Base-by-base conservation (phyloP, 768 basidiomycete species). In the Mrakia hoshinonis region DNA sequence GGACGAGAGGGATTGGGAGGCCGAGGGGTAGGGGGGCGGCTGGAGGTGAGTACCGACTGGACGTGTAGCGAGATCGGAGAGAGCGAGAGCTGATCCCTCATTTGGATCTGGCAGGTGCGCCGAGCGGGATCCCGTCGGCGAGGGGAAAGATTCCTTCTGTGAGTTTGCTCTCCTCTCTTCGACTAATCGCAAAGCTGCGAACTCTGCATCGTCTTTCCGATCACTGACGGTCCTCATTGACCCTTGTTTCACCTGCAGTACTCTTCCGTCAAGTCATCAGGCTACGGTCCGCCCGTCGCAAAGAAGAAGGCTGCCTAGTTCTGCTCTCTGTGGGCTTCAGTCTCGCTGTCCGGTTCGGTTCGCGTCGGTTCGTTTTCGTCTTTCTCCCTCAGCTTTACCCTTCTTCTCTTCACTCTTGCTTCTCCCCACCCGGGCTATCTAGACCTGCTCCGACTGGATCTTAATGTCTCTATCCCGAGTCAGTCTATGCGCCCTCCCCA, bases 181-280 rank as follows among this genome's bases (percentile, higher is more conserved):
- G 4, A n/a, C n/a, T n/a, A n/a, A n/a, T n/a, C n/a, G n/a, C n/a
- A n/a, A n/a, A n/a, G n/a, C n/a, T n/a, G n/a, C n/a, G n/a, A n/a
- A n/a, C n/a, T n/a, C n/a, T n/a, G n/a, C n/a, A n/a, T n/a, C 55
- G 26, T 36, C 55, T 31, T 29, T 38, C n/a, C 20, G 4, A 18
- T 38, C 36, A 31, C 38, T 26, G 20, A n/a, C 43, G 1, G 11
- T 24, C 7, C 20, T 7, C 36, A 22, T 26, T 12, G 1, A 22
- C 46, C 20, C 43, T 10, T 64, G 10, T 20, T 31, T 43, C 61
- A 4, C 15, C 60, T 20, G 15, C 62, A 48, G 39, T 64, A 64
- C 46, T 64, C 62, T 24, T 64, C 46, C 62, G 62, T 64, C 62
- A 64, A 64, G 15, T 48, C 62, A 36, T 64, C 62, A 29, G 46